Evolutionary conservation across 495 filamentous ascomycete species (phyloP), one percentile per base, ranked within the genome.

Genomic region (Penicillium angulare): DNA sequence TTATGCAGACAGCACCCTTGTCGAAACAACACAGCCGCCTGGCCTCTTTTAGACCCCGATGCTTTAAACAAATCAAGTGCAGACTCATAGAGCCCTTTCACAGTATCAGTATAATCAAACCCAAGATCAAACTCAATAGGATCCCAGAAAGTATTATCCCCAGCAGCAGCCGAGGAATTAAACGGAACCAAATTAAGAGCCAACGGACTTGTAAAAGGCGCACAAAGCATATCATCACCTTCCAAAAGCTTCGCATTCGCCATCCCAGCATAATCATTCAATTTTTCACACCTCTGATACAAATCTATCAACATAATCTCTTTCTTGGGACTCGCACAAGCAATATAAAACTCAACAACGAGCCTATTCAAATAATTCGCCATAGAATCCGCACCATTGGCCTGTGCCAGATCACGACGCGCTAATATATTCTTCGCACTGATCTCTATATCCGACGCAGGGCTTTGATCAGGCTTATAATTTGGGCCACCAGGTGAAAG

Each of bases 21-120:
- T 17, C 60, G 60, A 52, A 68, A 55, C 38, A 62, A 50, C 20
- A 59, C 48, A 1, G 50, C 51, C 18, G 53, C 62, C 38, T 59
- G 55, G 3, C 53, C 59, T 1, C 59, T 56, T 26, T 49, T 51
- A 22, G 48, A 55, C 16, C 44, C 40, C 4, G 48, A 32, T 23
- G 35, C 18, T 31, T 34, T 35, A 34, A 65, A 65, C 12, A 63
- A 43, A 0, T 49, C 24, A 0, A 60, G 39, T 3, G 55, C 55
- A 27, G 26, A 42, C 12, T 60, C 44, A 24, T 62, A 60, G 16
- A 41, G 50, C 2, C 41, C 15, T 10, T 31, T 22, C 5, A 42
- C 59, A 24, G 46, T 29, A 5, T 42, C 18, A 1, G 33, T 41
- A 21, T 60, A 53, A 21, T 55, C 52, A 40, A 53, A 52, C 3